Conservation (phyloP, 2,329 filamentous ascomycete genomes). For the Fusarium sp. region DNA sequence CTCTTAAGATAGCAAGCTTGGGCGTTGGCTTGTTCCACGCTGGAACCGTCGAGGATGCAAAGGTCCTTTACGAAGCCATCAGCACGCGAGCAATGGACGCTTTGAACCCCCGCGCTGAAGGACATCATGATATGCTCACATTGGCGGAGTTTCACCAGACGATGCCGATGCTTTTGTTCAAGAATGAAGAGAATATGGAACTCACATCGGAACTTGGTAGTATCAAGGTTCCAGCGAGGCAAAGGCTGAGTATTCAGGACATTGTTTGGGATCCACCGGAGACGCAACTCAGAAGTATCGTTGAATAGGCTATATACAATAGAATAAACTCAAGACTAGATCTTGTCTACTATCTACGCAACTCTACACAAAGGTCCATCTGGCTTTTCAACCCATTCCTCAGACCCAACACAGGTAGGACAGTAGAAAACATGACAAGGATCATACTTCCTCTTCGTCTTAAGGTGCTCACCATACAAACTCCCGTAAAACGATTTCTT, state of each 20-base stretch:
- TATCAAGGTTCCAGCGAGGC: neutral
- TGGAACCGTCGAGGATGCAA: neutral
- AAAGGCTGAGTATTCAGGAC: neutral
- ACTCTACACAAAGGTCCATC: slow-evolving; percentile 16
- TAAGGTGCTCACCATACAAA: slow-evolving; percentile 1
- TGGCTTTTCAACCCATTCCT: slow-evolving; percentile 6
- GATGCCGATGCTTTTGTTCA: neutral
- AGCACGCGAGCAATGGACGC: slow-evolving; percentile 6
- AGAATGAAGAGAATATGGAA: neutral
- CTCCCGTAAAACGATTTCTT: slow-evolving; percentile 9
- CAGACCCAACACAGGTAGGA: slow-evolving; percentile 28
- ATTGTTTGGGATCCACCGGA: slow-evolving; percentile 13
- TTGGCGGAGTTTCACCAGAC: rapidly evolving
- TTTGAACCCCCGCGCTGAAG: rapidly evolving
- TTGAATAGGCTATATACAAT: neutral
- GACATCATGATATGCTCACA: rapidly evolving
- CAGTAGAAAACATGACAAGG: slow-evolving; percentile 25
- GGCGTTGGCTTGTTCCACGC: slow-evolving; percentile 8
- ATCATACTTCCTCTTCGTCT: slow-evolving; percentile 24
- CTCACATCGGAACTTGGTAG: neutral
- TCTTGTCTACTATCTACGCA: neutral
- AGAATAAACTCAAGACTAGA: neutral
- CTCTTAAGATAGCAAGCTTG: neutral
- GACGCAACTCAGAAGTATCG: neutral
- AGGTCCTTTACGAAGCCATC: neutral